Evolutionary conservation across 768 basidiomycete species (phyloP), one percentile per base, ranked within the genome.

Genomic region (Leccinum aurantiacum): DNA sequence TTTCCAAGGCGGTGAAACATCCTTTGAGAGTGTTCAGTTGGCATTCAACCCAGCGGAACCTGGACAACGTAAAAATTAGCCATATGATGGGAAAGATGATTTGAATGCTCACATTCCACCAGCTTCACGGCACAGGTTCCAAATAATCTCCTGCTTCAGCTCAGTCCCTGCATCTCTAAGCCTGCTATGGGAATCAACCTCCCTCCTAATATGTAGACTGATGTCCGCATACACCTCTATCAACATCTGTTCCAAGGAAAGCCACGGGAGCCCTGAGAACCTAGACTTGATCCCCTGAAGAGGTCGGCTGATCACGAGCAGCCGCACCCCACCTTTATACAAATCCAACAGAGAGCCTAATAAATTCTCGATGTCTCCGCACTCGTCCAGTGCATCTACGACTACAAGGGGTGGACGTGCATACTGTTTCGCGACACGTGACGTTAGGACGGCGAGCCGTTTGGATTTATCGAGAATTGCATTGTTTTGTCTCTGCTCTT

Each of bases 361-460:
- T 13, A 64, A 54, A 0, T 24, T n/a, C 6, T 60, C 49, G 6
- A 64, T 3, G 8, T 64, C 57, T n/a, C 38, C 27, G 41, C 67
- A 67, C 52, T 67, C 66, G 19, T 68, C 67, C 1, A 68, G 41
- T 0, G 61, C 67, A 22, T 68, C 66, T 0, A 68, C 52, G 3
- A 61, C 48, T 1, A 65, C 1, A 7, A 59, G 19, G 0, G 63
- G 67, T 4, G 17, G 58, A 6, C n/a, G 51, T 8, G 3, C 11
- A n/a, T 60, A 44, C 9, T 3, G 10, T 13, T 38, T 48, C 7
- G 54, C 63, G 0, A 35, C 33, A 7, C 31, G 25, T 6, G 63
- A 60, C 25, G 17, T 4, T 15, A 49, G 25, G 25, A 17, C 3
- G 8, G 48, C 48, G 15, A 49, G 48, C 15, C 15, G 24, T 15